Percentiles rank a stretch among this genome's conserved stretches.
phyloP scores from a whole-genome alignment of 768 basidiomycete species.

The Sporobolomyces pararoseus region DNA sequence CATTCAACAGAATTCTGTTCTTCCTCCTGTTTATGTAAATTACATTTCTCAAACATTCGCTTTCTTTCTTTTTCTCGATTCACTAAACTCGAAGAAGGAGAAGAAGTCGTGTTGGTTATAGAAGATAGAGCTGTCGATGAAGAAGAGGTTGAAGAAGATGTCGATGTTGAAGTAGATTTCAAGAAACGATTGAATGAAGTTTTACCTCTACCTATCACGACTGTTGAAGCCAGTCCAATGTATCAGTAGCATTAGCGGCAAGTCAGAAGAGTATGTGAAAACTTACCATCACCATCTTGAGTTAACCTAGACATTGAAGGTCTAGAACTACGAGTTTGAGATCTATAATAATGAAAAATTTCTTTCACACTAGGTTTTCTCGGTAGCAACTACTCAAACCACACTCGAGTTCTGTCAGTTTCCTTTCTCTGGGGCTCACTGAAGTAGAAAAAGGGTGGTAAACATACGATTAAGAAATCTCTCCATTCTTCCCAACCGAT shows the following conservation, averaged over 20 bases:
- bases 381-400: conserved; percentile 31
- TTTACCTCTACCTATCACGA: conserved; percentile 38
- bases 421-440: not conserved
- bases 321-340: conserved; percentile 24
- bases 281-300: conserved; percentile 44
- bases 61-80: not conserved
- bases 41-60: not conserved
- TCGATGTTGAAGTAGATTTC: not conserved
- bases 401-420: not conserved
- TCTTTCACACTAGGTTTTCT: conserved; percentile 41
- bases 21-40: conserved; percentile 12
- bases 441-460: not conserved
- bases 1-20: conserved; percentile 22
- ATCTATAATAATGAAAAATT: conserved; percentile 41
- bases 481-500: conserved; percentile 44
- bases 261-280: not conserved
- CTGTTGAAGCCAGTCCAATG: conserved; percentile 5
- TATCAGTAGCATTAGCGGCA: not conserved
- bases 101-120: not conserved
- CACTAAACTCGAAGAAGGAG: no score
- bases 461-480: conserved; percentile 41
- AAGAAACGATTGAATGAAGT: conserved; percentile 33
- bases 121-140: not conserved
- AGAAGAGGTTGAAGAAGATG: not conserved
- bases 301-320: conserved; percentile 39